These are phyloP conservation scores for Calonectria naviculata DNA, from an alignment of 2,329 filamentous ascomycete species.

Conservation along the genomic window DNA sequence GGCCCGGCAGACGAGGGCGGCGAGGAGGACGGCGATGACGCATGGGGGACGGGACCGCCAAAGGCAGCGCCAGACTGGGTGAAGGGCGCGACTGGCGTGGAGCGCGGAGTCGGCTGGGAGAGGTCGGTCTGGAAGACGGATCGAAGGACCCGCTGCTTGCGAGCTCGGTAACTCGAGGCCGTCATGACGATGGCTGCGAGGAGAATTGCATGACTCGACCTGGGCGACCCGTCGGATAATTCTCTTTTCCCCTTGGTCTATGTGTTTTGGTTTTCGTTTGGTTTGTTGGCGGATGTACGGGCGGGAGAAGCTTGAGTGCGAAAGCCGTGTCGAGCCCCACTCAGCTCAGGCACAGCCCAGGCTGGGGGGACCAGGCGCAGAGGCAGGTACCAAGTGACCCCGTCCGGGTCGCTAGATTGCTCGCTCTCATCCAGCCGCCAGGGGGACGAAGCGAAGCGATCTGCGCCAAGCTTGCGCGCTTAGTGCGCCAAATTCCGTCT, in stretches of 20 bases:
- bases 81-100: constrained; percentile 47
- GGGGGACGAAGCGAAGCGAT: neutral
- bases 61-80: constrained; percentile 58
- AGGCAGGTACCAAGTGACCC: constrained; percentile 5
- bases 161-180: constrained; percentile 57
- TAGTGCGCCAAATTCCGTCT: constrained; percentile 24
- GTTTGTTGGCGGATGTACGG: constrained; percentile 8
- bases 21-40: constrained; percentile 19
- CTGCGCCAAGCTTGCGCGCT: constrained; percentile 26
- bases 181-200: constrained; percentile 45
- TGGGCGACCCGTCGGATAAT: neutral
- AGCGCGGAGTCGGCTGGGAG: constrained; percentile 59
- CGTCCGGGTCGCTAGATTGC: neutral
- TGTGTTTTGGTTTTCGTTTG: constrained; percentile 9
- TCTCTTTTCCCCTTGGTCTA: neutral
- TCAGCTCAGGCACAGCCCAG: neutral
- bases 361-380: neutral
- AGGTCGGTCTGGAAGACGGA: constrained; percentile 67
- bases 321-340: constrained; percentile 10
- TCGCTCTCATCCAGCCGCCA: neutral
- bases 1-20: constrained; percentile 1
- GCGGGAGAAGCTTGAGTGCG: neutral
- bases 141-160: constrained; percentile 62
- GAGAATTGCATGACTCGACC: constrained; percentile 30
- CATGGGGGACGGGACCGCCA: constrained; percentile 50